A percentile compares a stretch with the other conserved stretches of the same genome.
Conservation (phyloP, 345 rosid genomes). For the Rhodamnia argentea region DNA sequence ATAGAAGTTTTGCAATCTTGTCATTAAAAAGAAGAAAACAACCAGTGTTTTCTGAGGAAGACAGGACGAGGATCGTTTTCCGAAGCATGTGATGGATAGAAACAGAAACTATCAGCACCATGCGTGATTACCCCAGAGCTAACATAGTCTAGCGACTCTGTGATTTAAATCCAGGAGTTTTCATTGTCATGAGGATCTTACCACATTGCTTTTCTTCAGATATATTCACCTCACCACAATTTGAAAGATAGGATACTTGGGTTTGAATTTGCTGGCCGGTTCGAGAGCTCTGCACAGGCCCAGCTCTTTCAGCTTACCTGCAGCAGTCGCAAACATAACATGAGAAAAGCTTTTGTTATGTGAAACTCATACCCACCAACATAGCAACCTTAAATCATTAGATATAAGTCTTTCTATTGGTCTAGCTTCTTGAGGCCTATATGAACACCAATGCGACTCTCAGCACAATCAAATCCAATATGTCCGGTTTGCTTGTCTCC, state of each 20-base stretch:
- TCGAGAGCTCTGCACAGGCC: too few species aligned
- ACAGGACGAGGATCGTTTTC: background rate
- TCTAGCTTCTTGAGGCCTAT: background rate
- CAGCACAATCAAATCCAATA: background rate
- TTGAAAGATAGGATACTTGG: background rate
- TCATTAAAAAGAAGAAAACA: background rate
- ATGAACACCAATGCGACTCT: background rate
- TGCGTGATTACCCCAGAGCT: background rate
- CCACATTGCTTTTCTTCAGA: background rate
- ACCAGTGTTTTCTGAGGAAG: background rate
- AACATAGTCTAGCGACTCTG: background rate
- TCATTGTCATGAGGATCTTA: background rate
- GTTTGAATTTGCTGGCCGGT: background rate
- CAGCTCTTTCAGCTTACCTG: background rate
- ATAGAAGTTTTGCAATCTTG: background rate
- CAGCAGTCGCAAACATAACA: background rate
- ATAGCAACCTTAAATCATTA: background rate
- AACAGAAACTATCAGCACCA: background rate
- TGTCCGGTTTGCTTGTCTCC: too few species aligned
- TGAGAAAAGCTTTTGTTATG: background rate
- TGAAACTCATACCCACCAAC: fast-evolving
- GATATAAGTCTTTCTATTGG: background rate
- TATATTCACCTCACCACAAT: background rate
- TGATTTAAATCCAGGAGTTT: background rate
- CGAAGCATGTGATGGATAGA: background rate